Percentiles rank a stretch among this genome's conserved stretches.
These are phyloP conservation scores for Purshia tridentata DNA, from an alignment of 306 rosid genomes.

Conservation along the genomic window DNA sequence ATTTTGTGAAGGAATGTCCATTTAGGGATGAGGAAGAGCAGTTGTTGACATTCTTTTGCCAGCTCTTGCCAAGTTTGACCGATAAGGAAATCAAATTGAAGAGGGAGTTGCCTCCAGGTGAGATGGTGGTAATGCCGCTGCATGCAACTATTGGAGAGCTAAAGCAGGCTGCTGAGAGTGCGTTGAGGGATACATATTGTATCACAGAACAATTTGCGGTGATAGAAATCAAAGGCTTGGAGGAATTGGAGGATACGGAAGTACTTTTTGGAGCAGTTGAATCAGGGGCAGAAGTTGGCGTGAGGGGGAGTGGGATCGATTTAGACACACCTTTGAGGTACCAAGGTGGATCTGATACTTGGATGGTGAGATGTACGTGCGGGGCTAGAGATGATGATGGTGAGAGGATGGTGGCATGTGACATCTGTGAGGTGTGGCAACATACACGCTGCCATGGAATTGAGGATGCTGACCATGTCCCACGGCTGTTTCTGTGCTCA, in stretches of 20 bases:
- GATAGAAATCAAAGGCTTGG: slow-evolving; percentile 55
- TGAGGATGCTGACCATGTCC: slow-evolving; percentile 60
- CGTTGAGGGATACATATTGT: slow-evolving; percentile 78
- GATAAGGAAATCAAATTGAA: slow-evolving; percentile 34
- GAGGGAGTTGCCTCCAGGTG: slow-evolving; percentile 51
- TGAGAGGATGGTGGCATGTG: slow-evolving; percentile 89
- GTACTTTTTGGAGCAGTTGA: slow-evolving; percentile 59
- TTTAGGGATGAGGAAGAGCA: slow-evolving; percentile 60
- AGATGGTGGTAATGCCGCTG: slow-evolving; percentile 60
- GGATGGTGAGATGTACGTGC: slow-evolving; percentile 80
- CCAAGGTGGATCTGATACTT: slow-evolving; percentile 66
- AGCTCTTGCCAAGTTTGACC: slow-evolving; percentile 45
- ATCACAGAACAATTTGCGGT: slow-evolving; percentile 54
- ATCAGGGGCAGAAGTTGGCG: slow-evolving; percentile 59
- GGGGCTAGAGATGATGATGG: slow-evolving; percentile 92
- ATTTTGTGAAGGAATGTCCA: slow-evolving; percentile 73
- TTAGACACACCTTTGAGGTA: slow-evolving; percentile 47
- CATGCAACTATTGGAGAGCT: slow-evolving; percentile 75
- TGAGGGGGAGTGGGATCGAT: slow-evolving; percentile 56
- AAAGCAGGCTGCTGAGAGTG: slow-evolving; percentile 61
- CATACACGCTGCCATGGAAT: slow-evolving; percentile 74
- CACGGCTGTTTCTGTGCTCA: slow-evolving; percentile 72
- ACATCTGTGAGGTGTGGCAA: slow-evolving; percentile 88
- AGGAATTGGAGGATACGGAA: slow-evolving; percentile 47
- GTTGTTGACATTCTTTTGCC: slow-evolving; percentile 56